phyloP scores from a whole-genome alignment of 2,329 filamentous ascomycete species.

The Epichloe festucae region DNA sequence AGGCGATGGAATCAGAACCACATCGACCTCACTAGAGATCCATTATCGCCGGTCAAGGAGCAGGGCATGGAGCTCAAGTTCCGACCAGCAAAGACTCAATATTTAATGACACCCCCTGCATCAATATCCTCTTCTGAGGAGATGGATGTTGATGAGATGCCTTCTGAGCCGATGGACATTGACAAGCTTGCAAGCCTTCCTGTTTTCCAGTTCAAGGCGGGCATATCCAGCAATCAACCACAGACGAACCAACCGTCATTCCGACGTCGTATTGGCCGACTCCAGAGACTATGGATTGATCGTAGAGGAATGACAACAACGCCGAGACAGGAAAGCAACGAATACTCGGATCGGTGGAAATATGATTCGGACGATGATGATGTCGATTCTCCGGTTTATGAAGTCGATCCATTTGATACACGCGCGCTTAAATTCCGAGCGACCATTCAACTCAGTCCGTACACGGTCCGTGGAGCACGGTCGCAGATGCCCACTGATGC shows the following conservation, averaged over 20 bases:
- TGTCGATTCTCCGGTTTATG: constrained; percentile 61
- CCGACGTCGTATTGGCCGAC: constrained; percentile 70
- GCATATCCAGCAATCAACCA: constrained; percentile 24
- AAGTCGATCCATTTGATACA: constrained; percentile 58
- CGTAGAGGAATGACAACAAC: constrained; percentile 52
- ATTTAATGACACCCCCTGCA: constrained; percentile 54
- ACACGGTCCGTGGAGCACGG: constrained; percentile 26
- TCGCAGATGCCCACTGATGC: constrained; percentile 19
- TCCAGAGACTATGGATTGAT: constrained; percentile 81
- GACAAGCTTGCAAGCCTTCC: constrained; percentile 20
- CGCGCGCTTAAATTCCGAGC: constrained; percentile 47
- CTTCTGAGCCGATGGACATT: constrained; percentile 28
- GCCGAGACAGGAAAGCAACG: constrained; percentile 27
- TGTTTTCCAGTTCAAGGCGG: constrained; percentile 34
- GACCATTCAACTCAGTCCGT: constrained; percentile 38
- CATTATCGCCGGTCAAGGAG: constrained; percentile 66
- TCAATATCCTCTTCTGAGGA: constrained; percentile 40
- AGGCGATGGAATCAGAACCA: constrained; percentile 83
- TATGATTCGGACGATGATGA: constrained; percentile 83
- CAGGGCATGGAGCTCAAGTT: constrained; percentile 49
- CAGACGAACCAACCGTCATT: constrained; percentile 48
- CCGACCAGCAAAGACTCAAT: constrained; percentile 59
- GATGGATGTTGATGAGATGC: constrained; percentile 42
- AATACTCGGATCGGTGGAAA: constrained; percentile 60
- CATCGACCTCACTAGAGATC: constrained; percentile 75